Conservation (phyloP, 78 protist species). For the Corallochytrium limacisporum region DNA sequence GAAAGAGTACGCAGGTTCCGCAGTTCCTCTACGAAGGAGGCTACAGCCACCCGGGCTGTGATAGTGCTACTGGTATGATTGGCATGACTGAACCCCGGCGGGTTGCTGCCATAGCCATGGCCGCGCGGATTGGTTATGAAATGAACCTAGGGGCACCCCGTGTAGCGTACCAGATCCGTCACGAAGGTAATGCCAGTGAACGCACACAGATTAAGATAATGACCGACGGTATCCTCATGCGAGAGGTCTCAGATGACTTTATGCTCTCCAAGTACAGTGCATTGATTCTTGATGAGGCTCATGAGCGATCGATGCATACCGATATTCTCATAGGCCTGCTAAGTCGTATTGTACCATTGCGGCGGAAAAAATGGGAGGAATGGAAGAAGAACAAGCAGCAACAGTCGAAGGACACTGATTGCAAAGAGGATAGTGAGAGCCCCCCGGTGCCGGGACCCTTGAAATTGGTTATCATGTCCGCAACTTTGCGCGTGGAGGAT, state of each 20-base stretch:
- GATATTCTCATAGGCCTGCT: slow-evolving; percentile 92
- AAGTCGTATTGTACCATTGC: slow-evolving; percentile 83
- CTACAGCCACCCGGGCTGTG: no score
- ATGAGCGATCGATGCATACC: slow-evolving; percentile 65
- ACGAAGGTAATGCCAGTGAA: slow-evolving; percentile 36
- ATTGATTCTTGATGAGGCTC: slow-evolving; percentile 96
- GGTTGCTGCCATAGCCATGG: slow-evolving; percentile 91
- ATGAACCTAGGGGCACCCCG: slow-evolving; percentile 23
- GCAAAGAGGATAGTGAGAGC: neutral
- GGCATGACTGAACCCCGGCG: slow-evolving; percentile 98
- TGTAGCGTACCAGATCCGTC: slow-evolving; percentile 45
- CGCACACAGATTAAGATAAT: slow-evolving; percentile 71
- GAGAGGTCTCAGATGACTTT: slow-evolving; percentile 71
- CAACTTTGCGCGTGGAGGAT: slow-evolving; percentile 85
- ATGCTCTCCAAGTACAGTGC: slow-evolving; percentile 57
- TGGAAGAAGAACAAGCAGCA: neutral
- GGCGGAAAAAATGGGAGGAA: neutral
- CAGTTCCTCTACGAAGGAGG: slow-evolving; percentile 89
- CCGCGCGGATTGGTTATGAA: slow-evolving; percentile 88
- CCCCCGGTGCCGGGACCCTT: slow-evolving; percentile 48
- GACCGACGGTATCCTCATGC: slow-evolving; percentile 82
- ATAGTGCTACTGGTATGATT: slow-evolving; percentile 27
- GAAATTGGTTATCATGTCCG: slow-evolving; percentile 93
- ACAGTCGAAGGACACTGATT: neutral
- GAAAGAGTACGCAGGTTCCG: slow-evolving; percentile 78